Base-by-base conservation (phyloP, 768 basidiomycete genomes). In the Serendipita vermifera region DNA sequence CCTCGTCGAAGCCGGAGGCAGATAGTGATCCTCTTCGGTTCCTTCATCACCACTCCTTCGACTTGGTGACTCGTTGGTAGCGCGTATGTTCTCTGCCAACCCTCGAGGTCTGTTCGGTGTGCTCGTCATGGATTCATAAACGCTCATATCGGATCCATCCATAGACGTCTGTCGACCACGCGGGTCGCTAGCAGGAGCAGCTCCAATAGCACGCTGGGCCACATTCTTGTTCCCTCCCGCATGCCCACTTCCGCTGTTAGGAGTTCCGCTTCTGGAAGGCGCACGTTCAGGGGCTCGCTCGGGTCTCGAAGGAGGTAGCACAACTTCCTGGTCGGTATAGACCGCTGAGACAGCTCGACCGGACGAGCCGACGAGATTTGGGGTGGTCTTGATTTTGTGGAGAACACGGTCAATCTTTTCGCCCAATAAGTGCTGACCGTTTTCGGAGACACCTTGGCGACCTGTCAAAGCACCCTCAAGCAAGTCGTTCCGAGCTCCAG, bases 321-420 rank as follows among this genome's bases (percentile, higher is more conserved):
- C 53, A 11, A 58, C 29, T 29, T 60, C 57, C 11, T 48, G 39
- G 26, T 51, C 46, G 7, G 22, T 51, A 13, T 22, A 33, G 20
- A 22, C 40, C 20, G 33, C 14, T 38, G 33, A 20, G 9, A 24
- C 27, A n/a, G 35, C 7, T 17, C 33, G 40, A 9, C 33, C 17
- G 43, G 33, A n/a, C 15, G 26, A 13, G 14, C 27, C 17, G 36
- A 38, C 26, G 51, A 58, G 27, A n/a, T 32, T 22, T 24, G 53
- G 32, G 32, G 17, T 81, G 58, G 74, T 81, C 69, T 80, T 81
- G 64, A 88, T 82, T 71, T 85, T 85, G 68, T 75, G 79, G 48
- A 88, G 72, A 7, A 88, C 82, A 2, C 85, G 77, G 57, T 85
- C 81, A 13, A 88, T 70, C 62, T 82, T 85, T 56, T 85, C 85